These are phyloP conservation scores for Blepharisma stoltei DNA, from an alignment of 73 alveolate species.

Conservation along the genomic window DNA sequence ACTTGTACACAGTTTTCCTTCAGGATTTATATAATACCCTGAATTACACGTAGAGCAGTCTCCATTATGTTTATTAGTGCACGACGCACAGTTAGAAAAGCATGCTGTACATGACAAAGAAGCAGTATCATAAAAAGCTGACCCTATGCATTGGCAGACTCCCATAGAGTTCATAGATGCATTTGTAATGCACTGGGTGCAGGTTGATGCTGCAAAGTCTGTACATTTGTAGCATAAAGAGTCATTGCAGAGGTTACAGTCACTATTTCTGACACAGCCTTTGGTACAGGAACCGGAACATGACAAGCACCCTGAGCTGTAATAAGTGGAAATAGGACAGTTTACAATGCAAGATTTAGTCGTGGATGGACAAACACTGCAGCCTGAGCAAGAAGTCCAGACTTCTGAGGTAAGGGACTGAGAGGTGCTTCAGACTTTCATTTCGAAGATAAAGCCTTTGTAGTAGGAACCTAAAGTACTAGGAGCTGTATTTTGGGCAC, in stretches of 20 bases:
- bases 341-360: neutral
- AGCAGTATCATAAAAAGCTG: neutral
- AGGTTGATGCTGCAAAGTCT: constrained; percentile 10
- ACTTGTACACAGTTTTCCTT: neutral
- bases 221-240: neutral
- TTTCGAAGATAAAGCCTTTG: neutral
- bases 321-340: neutral
- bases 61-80: neutral
- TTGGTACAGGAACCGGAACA: neutral
- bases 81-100: neutral
- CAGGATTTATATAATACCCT: neutral
- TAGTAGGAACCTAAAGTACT: neutral
- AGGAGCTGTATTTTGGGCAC: neutral
- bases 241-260: neutral
- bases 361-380: neutral
- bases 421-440: neutral
- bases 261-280: constrained; percentile 17
- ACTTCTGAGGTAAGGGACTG: neutral
- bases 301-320: neutral
- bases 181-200: neutral
- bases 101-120: neutral
- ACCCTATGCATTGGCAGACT: neutral
- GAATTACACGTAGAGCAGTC: constrained; percentile 6
- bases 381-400: neutral
- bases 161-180: neutral